Conservation (phyloP, 345 rosid species). For the Acer negundo region DNA sequence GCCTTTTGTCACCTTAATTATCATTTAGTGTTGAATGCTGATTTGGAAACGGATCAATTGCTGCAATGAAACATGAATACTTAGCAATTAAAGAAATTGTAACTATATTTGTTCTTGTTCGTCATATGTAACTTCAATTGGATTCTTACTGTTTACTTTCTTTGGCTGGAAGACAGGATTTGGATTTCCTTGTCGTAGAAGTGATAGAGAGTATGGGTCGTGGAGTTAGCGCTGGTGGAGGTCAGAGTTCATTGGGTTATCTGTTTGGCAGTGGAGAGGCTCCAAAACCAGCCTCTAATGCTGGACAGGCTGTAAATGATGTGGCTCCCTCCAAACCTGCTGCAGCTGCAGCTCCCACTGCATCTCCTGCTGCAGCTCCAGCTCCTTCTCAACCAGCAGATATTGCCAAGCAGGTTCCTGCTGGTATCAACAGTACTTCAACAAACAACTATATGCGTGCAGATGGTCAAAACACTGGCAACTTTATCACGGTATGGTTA, state of each 20-base stretch:
- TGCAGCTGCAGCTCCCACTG: constrained; percentile 19
- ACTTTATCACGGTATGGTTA: constrained; percentile 68
- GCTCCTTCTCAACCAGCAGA: constrained; percentile 45
- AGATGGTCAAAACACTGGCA: constrained; percentile 85
- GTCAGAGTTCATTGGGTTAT: constrained; percentile 86
- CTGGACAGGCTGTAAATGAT: constrained; percentile 30
- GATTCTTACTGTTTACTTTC: not conserved
- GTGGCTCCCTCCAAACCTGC: constrained; percentile 44
- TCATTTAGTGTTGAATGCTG: not conserved
- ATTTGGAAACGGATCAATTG: not conserved
- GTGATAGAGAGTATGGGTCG: constrained; percentile 56
- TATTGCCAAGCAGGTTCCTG: constrained; percentile 57
- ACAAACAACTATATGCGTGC: constrained; percentile 74
- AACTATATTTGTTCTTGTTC: not conserved
- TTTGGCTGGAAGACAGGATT: not conserved
- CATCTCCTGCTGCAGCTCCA: constrained; percentile 30
- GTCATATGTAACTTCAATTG: not conserved
- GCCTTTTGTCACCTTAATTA: too few species aligned
- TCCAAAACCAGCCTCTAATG: constrained; percentile 57
- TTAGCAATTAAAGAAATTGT: not conserved
- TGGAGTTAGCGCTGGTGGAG: constrained; percentile 83
- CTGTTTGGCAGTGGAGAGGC: constrained; percentile 74
- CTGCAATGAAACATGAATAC: not conserved
- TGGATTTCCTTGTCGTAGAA: not conserved
- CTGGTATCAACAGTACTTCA: constrained; percentile 60